Conservation (phyloP, 495 filamentous ascomycete genomes). For the Aspergillus cavernicola region DNA sequence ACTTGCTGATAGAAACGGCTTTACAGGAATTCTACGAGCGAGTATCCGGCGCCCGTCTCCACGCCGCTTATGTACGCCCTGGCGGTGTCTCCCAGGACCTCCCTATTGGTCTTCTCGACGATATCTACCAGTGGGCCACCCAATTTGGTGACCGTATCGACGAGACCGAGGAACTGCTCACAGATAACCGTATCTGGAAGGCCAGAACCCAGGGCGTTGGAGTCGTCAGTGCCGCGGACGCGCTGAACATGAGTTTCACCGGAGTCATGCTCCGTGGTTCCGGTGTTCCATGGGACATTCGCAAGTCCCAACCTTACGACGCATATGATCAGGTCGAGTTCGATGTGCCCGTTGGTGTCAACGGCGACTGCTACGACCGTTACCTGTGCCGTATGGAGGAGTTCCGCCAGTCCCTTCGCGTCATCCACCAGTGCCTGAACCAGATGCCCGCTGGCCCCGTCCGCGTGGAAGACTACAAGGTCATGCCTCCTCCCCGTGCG, state of each 20-base stretch:
- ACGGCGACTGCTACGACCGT: slow-evolving; percentile 98
- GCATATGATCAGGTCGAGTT: slow-evolving; percentile 98
- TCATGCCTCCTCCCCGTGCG: slow-evolving; percentile 90
- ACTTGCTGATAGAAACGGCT: slow-evolving; percentile 6
- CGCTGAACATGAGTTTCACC: slow-evolving; percentile 91
- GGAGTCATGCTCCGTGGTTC: slow-evolving; percentile 98
- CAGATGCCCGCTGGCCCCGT: slow-evolving; percentile 96
- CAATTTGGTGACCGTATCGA: slow-evolving; percentile 99
- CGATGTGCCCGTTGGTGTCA: slow-evolving; percentile 92
- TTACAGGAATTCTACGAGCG: slow-evolving; percentile 97
- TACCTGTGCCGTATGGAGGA: slow-evolving; percentile 99
- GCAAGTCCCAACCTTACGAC: slow-evolving; percentile 93
- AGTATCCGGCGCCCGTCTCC: slow-evolving; percentile 95
- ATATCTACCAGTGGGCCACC: slow-evolving; percentile 99
- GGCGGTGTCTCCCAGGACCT: slow-evolving; percentile 96
- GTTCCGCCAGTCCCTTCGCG: slow-evolving; percentile 94
- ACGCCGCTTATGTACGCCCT: slow-evolving; percentile 96
- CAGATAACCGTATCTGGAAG: slow-evolving; percentile 99
- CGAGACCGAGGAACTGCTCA: slow-evolving; percentile 97
- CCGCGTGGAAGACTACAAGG: slow-evolving; percentile 97
- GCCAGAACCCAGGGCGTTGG: slow-evolving; percentile 87
- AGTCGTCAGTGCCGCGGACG: slow-evolving; percentile 86
- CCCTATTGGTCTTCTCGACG: slow-evolving; percentile 90
- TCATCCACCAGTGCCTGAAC: slow-evolving; percentile 98
- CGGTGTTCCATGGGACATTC: slow-evolving; percentile 96